Base-by-base conservation (phyloP, 1,284 basidiomycete species). In the Phaffia rhodozyma region DNA sequence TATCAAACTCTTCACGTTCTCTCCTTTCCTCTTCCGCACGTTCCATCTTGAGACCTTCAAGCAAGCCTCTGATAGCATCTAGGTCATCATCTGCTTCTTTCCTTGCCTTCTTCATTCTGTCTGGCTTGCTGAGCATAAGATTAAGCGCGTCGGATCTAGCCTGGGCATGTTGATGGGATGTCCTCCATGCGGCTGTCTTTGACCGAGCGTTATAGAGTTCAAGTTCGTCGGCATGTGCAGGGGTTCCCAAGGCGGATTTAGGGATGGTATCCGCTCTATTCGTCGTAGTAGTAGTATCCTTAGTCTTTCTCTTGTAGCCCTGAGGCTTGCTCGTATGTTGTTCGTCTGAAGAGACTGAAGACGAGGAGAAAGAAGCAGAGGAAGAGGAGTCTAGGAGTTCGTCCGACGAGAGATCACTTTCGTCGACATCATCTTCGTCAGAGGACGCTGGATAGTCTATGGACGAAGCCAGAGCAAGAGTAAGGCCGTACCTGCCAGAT, bases 1-100 rank as follows among this genome's bases (percentile, higher is more conserved):
- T 75, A 66, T 78, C 78, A 80, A 82, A 84, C 16, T 69, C 72
- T 18, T 76, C 75, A 38, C 75, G 73, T 43, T 85, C 71, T 58
- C 71, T 71, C 49, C 76, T 74, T 65, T 84, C 79, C 25, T 81
- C 79, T 16, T 74, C 71, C 60, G 81, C 77, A 49, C 79, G 79
- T 65, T 76, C 73, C 13, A 80, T 57, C 29, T 78, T 75, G 61
- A 85, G 66, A 0, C 69, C 66, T 13, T 77, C 75, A 3, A 86
- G 65, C 32, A 66, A 23, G 27, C 9, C 34, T 47, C 61, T 25
- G 1, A 66, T 34, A 11, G 23, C 55, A 23, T 29, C 27, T 1
- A 57, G 23, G 13, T 57, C 55, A 27, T 16, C 23, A 25, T 57
- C 25, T 23, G 27, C 27, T 11, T 27, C 55, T 53, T 43, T 43